A percentile compares a stretch with the other conserved stretches of the same genome.
phyloP scores from a whole-genome alignment of 805 yeast genomes.

The Candida loeiensis region DNA sequence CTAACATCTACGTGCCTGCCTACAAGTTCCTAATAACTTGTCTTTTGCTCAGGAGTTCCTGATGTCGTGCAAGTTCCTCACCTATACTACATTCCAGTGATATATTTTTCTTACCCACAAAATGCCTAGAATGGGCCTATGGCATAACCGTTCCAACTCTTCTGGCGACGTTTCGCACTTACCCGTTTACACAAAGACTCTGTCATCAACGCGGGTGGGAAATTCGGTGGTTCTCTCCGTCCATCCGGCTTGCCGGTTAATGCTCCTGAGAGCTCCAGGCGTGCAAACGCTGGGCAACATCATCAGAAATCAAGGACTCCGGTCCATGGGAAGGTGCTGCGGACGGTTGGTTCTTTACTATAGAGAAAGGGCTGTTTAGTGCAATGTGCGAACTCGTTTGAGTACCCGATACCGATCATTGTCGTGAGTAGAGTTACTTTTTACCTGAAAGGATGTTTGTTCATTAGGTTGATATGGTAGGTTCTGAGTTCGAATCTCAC shows the following conservation, averaged over 20 bases:
- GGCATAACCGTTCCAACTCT: constrained; percentile 26
- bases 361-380: constrained; percentile 47
- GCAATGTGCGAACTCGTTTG: constrained; percentile 52
- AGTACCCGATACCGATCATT: constrained; percentile 65
- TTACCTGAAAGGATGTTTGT: too few species aligned
- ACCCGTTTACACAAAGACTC: constrained; percentile 39
- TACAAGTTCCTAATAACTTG: too few species aligned
- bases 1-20: too few species aligned
- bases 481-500: background rate
- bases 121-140: constrained; percentile 8
- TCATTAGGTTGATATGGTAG: too few species aligned
- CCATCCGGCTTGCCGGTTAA: constrained; percentile 22
- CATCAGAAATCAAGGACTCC: constrained; percentile 46
- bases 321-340: constrained; percentile 51
- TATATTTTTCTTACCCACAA: background rate
- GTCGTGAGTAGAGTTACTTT: constrained; percentile 40
- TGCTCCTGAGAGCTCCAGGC: constrained; percentile 58
- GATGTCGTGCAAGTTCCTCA: background rate
- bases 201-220: constrained; percentile 47
- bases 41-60: too few species aligned
- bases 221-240: constrained; percentile 62
- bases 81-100: background rate
- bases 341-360: constrained; percentile 48
- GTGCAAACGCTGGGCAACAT: constrained; percentile 57
- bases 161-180: constrained; percentile 46